phyloP scores from a whole-genome alignment of 371 early-diverging fungal species.

The Dichotomocladium elegans region DNA sequence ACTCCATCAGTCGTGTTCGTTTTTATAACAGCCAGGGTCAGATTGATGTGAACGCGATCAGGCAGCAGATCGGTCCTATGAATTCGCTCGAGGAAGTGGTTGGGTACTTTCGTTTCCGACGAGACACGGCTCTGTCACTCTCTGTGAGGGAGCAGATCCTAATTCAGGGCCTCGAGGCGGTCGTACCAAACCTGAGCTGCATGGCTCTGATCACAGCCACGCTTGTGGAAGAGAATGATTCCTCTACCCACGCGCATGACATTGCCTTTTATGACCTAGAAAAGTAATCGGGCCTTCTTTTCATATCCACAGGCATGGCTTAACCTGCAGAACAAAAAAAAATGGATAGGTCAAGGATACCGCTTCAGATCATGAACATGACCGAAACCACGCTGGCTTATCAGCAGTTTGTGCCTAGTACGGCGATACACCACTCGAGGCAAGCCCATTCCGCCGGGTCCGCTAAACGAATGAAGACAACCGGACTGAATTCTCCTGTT shows the following conservation, averaged over 20 bases:
- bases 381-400: slow-evolving; percentile 14
- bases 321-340: no score
- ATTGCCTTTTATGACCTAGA: slow-evolving; percentile 6
- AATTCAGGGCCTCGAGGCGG: neutral
- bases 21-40: slow-evolving; percentile 6
- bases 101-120: slow-evolving; percentile 18
- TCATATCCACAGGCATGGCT: neutral
- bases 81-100: neutral
- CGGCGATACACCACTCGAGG: no score
- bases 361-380: slow-evolving; percentile 13
- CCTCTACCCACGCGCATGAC: slow-evolving; percentile 12
- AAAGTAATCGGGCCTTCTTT: neutral
- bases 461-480: no score
- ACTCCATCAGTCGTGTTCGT: neutral
- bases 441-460: no score
- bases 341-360: neutral
- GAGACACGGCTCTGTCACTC: slow-evolving; percentile 8
- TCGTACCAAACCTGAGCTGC: slow-evolving; percentile 3
- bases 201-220: slow-evolving; percentile 11
- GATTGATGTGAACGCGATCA: neutral
- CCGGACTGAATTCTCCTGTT: no score
- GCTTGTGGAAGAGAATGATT: slow-evolving; percentile 4
- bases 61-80: neutral
- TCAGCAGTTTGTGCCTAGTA: slow-evolving; percentile 13
- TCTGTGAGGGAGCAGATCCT: slow-evolving; percentile 10